Percentiles rank a stretch among this genome's conserved stretches.
Conservation (phyloP, 2,329 filamentous ascomycete species). For the Stemphylium beticola region DNA sequence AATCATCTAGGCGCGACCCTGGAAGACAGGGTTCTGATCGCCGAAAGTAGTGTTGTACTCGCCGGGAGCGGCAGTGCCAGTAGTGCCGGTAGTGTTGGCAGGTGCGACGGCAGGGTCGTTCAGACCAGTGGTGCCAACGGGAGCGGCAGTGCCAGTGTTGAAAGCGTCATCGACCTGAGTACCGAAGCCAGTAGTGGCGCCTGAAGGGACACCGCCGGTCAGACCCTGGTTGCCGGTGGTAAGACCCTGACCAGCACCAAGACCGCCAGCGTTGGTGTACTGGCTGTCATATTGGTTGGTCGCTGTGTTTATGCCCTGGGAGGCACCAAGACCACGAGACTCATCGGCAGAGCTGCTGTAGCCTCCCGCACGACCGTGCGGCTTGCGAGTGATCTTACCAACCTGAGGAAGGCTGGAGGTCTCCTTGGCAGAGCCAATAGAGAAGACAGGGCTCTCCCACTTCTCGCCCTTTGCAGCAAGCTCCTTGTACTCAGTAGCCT, state of each 20-base stretch:
- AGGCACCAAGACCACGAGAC: slow-evolving; percentile 25
- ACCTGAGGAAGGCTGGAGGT: slow-evolving; percentile 72
- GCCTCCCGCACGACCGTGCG: slow-evolving; percentile 55
- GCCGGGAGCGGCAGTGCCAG: slow-evolving; percentile 13
- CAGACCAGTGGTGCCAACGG: slow-evolving; percentile 13
- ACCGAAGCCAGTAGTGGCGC: slow-evolving; percentile 43
- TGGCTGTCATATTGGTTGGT: slow-evolving; percentile 23
- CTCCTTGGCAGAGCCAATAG: slow-evolving; percentile 77
- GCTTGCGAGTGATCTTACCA: slow-evolving; percentile 63
- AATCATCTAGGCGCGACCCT: slow-evolving; percentile 40
- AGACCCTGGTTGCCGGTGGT: slow-evolving; percentile 16
- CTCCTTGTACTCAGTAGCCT: slow-evolving; percentile 92
- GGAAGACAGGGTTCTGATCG: slow-evolving; percentile 53
- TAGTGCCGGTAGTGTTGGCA: slow-evolving; percentile 12
- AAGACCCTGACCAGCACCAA: slow-evolving; percentile 12
- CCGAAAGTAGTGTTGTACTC: slow-evolving; percentile 50
- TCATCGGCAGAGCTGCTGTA: slow-evolving; percentile 28
- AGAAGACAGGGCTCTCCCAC: slow-evolving; percentile 96
- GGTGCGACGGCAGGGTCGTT: slow-evolving; percentile 4
- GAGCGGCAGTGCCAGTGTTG: slow-evolving; percentile 24
- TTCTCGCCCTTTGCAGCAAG: slow-evolving; percentile 85
- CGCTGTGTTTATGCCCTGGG: slow-evolving; percentile 19
- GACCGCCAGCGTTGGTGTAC: slow-evolving; percentile 20
- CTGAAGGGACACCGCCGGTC: slow-evolving; percentile 4
- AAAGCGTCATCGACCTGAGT: slow-evolving; percentile 56